phyloP scores from a whole-genome alignment of 2,329 filamentous ascomycete species.

The Stagonosporopsis tanaceti region DNA sequence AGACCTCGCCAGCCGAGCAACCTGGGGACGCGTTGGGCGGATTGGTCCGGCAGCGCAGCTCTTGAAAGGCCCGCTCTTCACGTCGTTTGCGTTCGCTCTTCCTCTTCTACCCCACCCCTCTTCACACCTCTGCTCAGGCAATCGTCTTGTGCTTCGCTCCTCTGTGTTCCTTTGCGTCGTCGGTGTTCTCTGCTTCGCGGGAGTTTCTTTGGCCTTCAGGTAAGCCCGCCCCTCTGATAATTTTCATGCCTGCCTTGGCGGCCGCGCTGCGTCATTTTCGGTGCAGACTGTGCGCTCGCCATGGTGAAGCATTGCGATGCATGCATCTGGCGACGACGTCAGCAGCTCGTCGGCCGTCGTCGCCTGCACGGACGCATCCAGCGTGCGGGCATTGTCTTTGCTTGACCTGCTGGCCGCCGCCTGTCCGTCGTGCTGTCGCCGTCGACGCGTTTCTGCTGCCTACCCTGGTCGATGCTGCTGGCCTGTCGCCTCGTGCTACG shows the following conservation, averaged over 20 bases:
- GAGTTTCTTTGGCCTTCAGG: constrained; percentile 26
- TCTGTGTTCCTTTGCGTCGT: constrained; percentile 44
- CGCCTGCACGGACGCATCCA: constrained; percentile 28
- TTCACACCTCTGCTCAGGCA: constrained; percentile 24
- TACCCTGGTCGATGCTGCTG: constrained; percentile 6
- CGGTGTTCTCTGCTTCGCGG: constrained; percentile 33
- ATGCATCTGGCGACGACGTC: constrained; percentile 16
- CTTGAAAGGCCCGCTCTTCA: constrained; percentile 34
- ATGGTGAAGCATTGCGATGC: constrained; percentile 16
- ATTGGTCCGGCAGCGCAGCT: constrained; percentile 31
- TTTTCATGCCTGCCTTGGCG: constrained; percentile 39
- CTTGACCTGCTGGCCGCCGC: constrained; percentile 13
- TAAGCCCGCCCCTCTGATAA: constrained; percentile 24
- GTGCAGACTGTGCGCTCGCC: constrained; percentile 19
- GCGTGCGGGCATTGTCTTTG: constrained; percentile 6
- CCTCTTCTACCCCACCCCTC: constrained; percentile 38
- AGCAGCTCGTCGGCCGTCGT: constrained; percentile 29
- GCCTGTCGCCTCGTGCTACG: constrained; percentile 38
- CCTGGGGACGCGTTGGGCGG: constrained; percentile 20
- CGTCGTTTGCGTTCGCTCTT: constrained; percentile 25
- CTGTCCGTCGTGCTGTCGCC: constrained; percentile 4
- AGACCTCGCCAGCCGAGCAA: constrained; percentile 32
- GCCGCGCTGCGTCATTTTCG: constrained; percentile 21
- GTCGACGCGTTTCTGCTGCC: constrained; percentile 16
- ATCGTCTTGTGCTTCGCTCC: constrained; percentile 22